Conservation (phyloP, 2,329 filamentous ascomycete species). For the Ophiostoma quercus region DNA sequence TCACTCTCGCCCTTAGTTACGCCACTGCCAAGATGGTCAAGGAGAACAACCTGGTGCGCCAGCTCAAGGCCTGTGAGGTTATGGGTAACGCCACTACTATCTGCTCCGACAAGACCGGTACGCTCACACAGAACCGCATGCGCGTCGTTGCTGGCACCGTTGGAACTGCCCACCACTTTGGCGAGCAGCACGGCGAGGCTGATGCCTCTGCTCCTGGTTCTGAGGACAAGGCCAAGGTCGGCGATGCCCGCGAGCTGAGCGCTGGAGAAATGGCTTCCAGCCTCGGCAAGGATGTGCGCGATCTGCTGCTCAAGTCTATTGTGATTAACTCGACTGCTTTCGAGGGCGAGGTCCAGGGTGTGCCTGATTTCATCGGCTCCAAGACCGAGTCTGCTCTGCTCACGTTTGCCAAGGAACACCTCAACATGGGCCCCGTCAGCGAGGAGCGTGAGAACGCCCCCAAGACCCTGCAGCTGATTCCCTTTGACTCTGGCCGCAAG, state of each 20-base stretch:
- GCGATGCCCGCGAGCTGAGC: constrained; percentile 34
- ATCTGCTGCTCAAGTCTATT: constrained; percentile 55
- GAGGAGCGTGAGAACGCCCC: constrained; percentile 52
- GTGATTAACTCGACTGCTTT: constrained; percentile 69
- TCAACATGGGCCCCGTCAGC: constrained; percentile 61
- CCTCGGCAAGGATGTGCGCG: constrained; percentile 45
- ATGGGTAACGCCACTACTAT: constrained; percentile 64
- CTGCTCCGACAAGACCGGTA: constrained; percentile 64
- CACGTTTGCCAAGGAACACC: constrained; percentile 60
- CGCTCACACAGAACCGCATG: constrained; percentile 65
- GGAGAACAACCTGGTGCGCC: constrained; percentile 71
- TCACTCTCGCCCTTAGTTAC: constrained; percentile 72
- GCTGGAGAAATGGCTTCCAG: constrained; percentile 44
- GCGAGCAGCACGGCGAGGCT: constrained; percentile 33
- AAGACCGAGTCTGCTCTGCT: constrained; percentile 73
- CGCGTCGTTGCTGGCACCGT: constrained; percentile 58
- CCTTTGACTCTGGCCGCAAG: constrained; percentile 71
- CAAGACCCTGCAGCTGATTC: constrained; percentile 60
- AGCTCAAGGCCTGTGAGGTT: constrained; percentile 72
- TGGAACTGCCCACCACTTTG: constrained; percentile 53
- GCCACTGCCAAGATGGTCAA: constrained; percentile 72
- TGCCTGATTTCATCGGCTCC: constrained; percentile 64
- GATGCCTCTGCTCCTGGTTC: constrained; percentile 25
- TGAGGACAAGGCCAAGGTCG: constrained; percentile 15
- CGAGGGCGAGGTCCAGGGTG: constrained; percentile 65